Base-by-base conservation (phyloP, 169 alveolate genomes). In the Plasmodium ovale region DNA sequence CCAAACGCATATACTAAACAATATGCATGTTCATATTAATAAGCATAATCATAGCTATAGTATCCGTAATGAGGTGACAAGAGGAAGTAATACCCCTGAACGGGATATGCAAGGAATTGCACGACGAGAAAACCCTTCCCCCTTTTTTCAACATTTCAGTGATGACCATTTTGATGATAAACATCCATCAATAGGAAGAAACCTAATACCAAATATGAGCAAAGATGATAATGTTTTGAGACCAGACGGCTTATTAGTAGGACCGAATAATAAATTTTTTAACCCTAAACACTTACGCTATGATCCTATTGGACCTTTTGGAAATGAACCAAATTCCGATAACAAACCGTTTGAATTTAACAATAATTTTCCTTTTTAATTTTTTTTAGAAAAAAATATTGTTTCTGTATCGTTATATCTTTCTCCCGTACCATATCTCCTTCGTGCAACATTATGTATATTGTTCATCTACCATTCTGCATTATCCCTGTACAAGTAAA, bases 301-400 rank as follows among this genome's bases (percentile, higher is more conserved):
- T 64, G 96, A 94, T 51, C 85, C 92, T 35, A 94, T 94, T 7
- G 96, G 96, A 0, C 96, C 96, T 3, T 94, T 92, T 44, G 96
- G 96, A 12, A 59, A 42, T 27, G 96, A 94, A 23, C 95, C 95
- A 4, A 92, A 94, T 65, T 87, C 95, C n/a, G 94, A 92, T 72
- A 87, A 87, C 27, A 59, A 67, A 21, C 93, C 92, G 9, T 68
- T 68, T 53, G 87, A 68, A 47, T 67, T 67, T 58, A 64, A 39
- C 23, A 53, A 85, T 62, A 85, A 69, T 67, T 85, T 85, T 19
- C 87, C 73, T 53, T 85, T 85, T 37, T 85, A 68, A 60, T 53
- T 39, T 67, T 67, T 27, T n/a, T n/a, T n/a, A n/a, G n/a, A n/a
- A n/a, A n/a, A n/a, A n/a, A n/a, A n/a, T n/a, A n/a, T n/a, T n/a